Conservation (phyloP, 805 yeast species). For the Pichia manshurica region DNA sequence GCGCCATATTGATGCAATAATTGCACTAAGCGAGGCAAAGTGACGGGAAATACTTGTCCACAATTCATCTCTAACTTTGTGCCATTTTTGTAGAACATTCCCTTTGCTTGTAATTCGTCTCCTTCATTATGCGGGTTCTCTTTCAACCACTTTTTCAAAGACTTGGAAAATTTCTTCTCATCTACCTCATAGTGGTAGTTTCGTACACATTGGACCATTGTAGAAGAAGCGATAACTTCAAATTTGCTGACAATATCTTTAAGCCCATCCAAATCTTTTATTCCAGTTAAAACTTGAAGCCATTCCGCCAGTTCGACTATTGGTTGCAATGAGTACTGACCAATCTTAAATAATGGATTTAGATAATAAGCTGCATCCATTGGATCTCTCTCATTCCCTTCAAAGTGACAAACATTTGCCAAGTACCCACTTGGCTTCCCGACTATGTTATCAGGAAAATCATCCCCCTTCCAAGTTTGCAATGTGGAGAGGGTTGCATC, state of each 20-base stretch:
- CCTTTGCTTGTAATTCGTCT: conserved; percentile 15
- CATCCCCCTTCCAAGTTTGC: conserved; percentile 15
- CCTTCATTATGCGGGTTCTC: conserved; percentile 19
- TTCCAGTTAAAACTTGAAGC: conserved; percentile 77
- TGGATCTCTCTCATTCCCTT: conserved; percentile 34
- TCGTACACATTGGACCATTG: conserved; percentile 63
- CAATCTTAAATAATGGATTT: conserved; percentile 57
- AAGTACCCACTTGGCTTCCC: conserved; percentile 19
- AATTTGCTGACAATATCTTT: conserved; percentile 48
- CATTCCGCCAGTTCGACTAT: conserved; percentile 79
- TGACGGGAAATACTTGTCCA: conserved; percentile 47
- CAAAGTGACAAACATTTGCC: conserved; percentile 28
- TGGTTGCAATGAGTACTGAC: conserved; percentile 64
- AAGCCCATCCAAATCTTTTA: conserved; percentile 50
- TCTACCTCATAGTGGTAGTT: conserved; percentile 80
- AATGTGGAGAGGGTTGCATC: conserved; percentile 22
- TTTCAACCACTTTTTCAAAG: conserved; percentile 40
- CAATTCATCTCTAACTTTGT: conserved; percentile 40
- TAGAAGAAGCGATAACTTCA: conserved; percentile 58
- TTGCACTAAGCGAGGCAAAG: conserved; percentile 70
- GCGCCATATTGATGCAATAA: conserved; percentile 72
- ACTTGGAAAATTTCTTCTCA: conserved; percentile 60
- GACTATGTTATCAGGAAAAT: conserved; percentile 31
- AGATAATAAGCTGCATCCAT: conserved; percentile 54
- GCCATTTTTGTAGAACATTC: conserved; percentile 21